These are phyloP conservation scores for Paulownia fortunei DNA, from an alignment of 257 asterid genomes.

Conservation along the genomic window DNA sequence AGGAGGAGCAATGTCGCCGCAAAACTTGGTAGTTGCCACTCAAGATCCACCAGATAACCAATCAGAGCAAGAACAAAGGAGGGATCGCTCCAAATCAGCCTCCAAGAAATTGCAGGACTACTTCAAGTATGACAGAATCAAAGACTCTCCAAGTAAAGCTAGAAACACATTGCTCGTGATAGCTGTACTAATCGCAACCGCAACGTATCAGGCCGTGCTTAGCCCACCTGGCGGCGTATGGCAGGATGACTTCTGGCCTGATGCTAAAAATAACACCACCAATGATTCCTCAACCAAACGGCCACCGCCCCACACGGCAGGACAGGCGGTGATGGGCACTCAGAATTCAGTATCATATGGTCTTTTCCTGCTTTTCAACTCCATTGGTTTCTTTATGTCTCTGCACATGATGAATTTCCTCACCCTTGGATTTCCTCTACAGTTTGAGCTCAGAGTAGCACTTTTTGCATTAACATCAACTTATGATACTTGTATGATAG, in stretches of 20 bases:
- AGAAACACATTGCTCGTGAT: conserved; percentile 48
- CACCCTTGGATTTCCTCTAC: conserved; percentile 46
- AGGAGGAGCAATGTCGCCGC: not conserved
- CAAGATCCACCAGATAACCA: not conserved
- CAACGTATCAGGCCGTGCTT: conserved; percentile 59
- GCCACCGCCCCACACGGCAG: conserved; percentile 39
- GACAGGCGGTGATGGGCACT: conserved; percentile 55
- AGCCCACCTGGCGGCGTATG: conserved; percentile 73
- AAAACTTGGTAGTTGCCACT: not conserved
- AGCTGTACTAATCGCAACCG: conserved; percentile 51
- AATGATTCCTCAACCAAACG: not conserved
- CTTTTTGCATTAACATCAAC: conserved; percentile 43
- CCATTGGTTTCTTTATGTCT: conserved; percentile 55
- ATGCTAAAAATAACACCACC: not conserved
- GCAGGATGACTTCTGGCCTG: conserved; percentile 44
- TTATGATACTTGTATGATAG: conserved; percentile 47
- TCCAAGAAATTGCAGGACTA: conserved; percentile 36
- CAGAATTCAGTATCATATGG: conserved; percentile 24
- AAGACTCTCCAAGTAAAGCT: conserved; percentile 45
- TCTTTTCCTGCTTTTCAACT: conserved; percentile 50
- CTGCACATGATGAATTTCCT: conserved; percentile 49
- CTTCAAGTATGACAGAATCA: conserved; percentile 37
- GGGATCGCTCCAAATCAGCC: conserved; percentile 1
- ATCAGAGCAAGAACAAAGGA: conserved; percentile 6
- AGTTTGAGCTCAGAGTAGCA: conserved; percentile 49